Evolutionary conservation across 345 rosid species (phyloP), one percentile per base, ranked within the genome.

Genomic region (Salix suchowensis): DNA sequence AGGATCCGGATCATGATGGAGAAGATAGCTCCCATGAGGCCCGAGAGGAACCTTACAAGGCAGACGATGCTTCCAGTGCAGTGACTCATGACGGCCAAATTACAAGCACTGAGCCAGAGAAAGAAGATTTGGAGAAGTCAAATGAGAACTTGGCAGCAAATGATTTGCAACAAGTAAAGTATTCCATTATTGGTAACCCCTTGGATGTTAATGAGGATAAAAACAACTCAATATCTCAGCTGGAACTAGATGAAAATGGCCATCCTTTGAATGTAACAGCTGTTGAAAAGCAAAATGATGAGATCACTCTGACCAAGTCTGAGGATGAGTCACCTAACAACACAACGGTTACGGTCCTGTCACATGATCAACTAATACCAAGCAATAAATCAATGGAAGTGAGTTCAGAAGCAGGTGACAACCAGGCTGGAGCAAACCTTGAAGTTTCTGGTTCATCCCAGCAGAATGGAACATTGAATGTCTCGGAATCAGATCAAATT

Each of bases 21-120:
- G 77, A 76, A 19, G 79, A 79, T 70, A 76, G 77, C 19, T 62
- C 85, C 73, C 91, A 90, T 28, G 97, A 87, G 86, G 98, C 98
- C 18, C 88, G 96, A 19, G 97, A 94, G 82, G 94, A 87, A 82
- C 85, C 87, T 74, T 94, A 94, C 78, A 91, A 82, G 84, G 97
- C 86, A 14, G 99, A 96, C 78, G 99, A 96, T 85, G 99, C 98
- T 79, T 96, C 98, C 39, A 96, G 97, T 83, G 99, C 98, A 18
- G 99, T 96, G 65, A 82, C 97, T 50, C 98, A 96, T 62, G 96
- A 91, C 72, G 71, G 85, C n/a, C 86, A 83, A 64, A 72, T 50
- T 21, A 66, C 77, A 42, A 79, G 61, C 76, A 65, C 86, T 23
- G 93, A 85, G 71, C 73, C 79, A 13, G 78, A 86, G 74, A 88